Conservation (phyloP, 495 filamentous ascomycete genomes). For the Aspergillus incahuasiensis region DNA sequence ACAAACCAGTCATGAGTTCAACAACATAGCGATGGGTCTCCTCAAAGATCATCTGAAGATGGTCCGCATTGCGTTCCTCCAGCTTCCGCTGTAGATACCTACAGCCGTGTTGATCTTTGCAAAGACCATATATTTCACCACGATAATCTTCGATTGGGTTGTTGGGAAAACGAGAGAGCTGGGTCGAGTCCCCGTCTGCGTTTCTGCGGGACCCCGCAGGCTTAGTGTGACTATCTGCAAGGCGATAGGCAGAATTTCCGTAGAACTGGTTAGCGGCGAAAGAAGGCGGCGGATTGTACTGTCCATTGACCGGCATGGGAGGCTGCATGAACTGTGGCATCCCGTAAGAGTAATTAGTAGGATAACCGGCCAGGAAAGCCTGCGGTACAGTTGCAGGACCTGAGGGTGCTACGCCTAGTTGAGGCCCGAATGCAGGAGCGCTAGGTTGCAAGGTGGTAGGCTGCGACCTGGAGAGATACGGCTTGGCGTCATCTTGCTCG, state of each 20-base stretch:
- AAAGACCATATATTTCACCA: conserved; percentile 78
- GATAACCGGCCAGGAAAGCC: conserved; percentile 23
- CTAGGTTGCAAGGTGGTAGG: conserved; percentile 72
- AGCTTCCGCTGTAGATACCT: conserved; percentile 93
- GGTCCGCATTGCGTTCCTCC: conserved; percentile 79
- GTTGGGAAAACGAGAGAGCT: conserved; percentile 64
- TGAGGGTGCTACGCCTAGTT: conserved; percentile 25
- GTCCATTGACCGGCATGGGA: conserved; percentile 23
- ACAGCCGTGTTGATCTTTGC: conserved; percentile 97
- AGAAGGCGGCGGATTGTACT: conserved; percentile 23
- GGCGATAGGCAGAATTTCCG: conserved; percentile 27
- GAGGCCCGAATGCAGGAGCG: conserved; percentile 64
- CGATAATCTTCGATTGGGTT: conserved; percentile 70
- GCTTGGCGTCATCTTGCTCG: conserved; percentile 42
- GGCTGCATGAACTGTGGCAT: conserved; percentile 32
- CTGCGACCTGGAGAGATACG: conserved; percentile 44
- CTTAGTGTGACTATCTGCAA: conserved; percentile 27
- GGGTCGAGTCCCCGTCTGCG: conserved; percentile 34
- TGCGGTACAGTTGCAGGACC: conserved; percentile 18
- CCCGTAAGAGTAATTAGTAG: conserved; percentile 31
- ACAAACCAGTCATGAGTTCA: conserved; percentile 86
- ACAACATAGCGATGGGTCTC: conserved; percentile 89
- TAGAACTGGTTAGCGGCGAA: conserved; percentile 29
- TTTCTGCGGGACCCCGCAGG: conserved; percentile 26
- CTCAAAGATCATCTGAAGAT: conserved; percentile 86